phyloP scores from a whole-genome alignment of 108 stramenopile genomes.

The Epithemia pelagica region DNA sequence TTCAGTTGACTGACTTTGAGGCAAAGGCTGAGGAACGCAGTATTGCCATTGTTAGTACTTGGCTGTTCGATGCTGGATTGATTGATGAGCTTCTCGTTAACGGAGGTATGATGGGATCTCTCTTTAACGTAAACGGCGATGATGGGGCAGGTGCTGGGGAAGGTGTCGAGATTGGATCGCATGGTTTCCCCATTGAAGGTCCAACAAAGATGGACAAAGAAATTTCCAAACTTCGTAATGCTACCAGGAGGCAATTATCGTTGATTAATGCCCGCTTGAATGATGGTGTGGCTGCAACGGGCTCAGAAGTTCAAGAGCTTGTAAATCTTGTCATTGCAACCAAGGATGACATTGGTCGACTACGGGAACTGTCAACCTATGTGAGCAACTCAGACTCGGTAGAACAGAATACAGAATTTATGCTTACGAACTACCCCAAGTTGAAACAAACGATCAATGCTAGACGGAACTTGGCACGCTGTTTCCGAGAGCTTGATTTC shows the following conservation, averaged over 20 bases:
- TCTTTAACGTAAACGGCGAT: slow-evolving; percentile 7
- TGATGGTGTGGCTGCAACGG: slow-evolving; percentile 82
- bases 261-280: slow-evolving; percentile 80
- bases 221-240: slow-evolving; percentile 60
- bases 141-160: slow-evolving; percentile 27
- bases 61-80: slow-evolving; percentile 81
- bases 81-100: slow-evolving; percentile 81
- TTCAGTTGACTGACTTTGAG: slow-evolving; percentile 74
- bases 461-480: slow-evolving; percentile 67
- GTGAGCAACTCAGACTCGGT: slow-evolving; percentile 45
- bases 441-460: slow-evolving; percentile 76
- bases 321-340: slow-evolving; percentile 78
- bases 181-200: slow-evolving; percentile 63
- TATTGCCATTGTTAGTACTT: slow-evolving; percentile 71
- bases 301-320: slow-evolving; percentile 80
- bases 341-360: slow-evolving; percentile 70
- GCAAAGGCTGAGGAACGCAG: slow-evolving; percentile 76
- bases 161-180: slow-evolving; percentile 63
- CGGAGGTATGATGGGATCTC: slow-evolving; percentile 38
- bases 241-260: slow-evolving; percentile 58
- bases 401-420: slow-evolving; percentile 27
- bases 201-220: slow-evolving; percentile 83
- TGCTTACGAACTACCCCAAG: slow-evolving; percentile 71
- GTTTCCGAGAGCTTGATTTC: slow-evolving; percentile 84
- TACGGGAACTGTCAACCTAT: slow-evolving; percentile 82